These are phyloP conservation scores for Lodderomyces elongisporus DNA, from an alignment of 1,139 yeast species.

Conservation along the genomic window DNA sequence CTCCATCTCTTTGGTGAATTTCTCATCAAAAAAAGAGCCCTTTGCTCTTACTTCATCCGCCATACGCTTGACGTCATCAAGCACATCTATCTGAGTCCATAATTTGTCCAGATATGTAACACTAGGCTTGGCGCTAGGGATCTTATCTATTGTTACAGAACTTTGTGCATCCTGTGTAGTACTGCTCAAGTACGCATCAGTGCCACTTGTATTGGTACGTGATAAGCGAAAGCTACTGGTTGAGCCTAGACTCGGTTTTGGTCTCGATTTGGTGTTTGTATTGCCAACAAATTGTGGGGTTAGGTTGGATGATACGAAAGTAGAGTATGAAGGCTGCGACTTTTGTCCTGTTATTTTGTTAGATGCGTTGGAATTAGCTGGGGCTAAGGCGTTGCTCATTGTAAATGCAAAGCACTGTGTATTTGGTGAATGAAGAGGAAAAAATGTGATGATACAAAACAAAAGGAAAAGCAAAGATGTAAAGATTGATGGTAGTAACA, in stretches of 20 bases:
- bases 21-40: slow-evolving; percentile 59
- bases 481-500: too few species aligned
- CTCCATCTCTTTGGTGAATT: slow-evolving; percentile 53
- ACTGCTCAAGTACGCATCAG: slow-evolving; percentile 8
- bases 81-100: slow-evolving; percentile 85
- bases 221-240: slow-evolving; percentile 20
- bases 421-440: too few species aligned
- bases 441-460: too few species aligned
- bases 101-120: slow-evolving; percentile 64
- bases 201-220: slow-evolving; percentile 24
- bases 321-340: slow-evolving; percentile 10
- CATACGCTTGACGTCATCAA: slow-evolving; percentile 73
- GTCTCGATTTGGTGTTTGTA: slow-evolving; percentile 4
- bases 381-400: slow-evolving; percentile 6
- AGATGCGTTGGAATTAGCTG: slow-evolving; percentile 4
- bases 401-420: too few species aligned
- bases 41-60: slow-evolving; percentile 49
- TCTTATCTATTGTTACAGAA: slow-evolving; percentile 35
- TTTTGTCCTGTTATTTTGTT: slow-evolving; percentile 11
- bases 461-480: too few species aligned
- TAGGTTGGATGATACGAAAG: slow-evolving; percentile 8
- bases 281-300: slow-evolving; percentile 1
- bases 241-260: slow-evolving; percentile 10
- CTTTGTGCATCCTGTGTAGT: slow-evolving; percentile 25
- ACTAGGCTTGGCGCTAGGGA: slow-evolving; percentile 46